Base-by-base conservation (phyloP, 139 green algal genomes). In the Tetratostichococcus sp. region DNA sequence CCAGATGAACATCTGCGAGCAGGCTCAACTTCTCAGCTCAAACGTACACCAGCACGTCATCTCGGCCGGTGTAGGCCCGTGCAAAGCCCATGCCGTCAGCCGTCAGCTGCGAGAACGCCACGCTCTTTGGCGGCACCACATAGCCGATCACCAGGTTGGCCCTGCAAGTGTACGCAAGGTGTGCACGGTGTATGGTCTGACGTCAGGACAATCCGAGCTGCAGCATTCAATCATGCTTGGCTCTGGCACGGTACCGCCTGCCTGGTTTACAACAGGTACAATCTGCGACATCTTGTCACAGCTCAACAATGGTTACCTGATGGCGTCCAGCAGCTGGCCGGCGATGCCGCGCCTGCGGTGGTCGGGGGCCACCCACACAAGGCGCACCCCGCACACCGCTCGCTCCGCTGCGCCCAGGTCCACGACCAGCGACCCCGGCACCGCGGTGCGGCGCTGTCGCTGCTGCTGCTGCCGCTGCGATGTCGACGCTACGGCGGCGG, bases 71-170 rank as follows among this genome's bases (percentile, higher is more conserved):
- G 50, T 82, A 86, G 0, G 35, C 33, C 25, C 43, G 28, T 30
- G 80, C 80, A 34, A 86, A 76, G 8, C 30, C 11, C 65, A 30
- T 32, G n/a, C 81, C 81, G 43, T 28, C 35, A 22, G 62, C 34
- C 65, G 77, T 86, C 21, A 72, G 82, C 68, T 83, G 65, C 58
- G 79, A 81, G 75, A 88, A 89, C 0, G 82, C 84, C 31, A 88
- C 69, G 62, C 82, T 68, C 23, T 71, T 33, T 0, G 74, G 71
- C 0, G 74, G 77, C 71, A 83, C 43, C 30, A 89, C 69, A 35
- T 83, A 85, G 30, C 83, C 83, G 4, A 43, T 23, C n/a, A 86
- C 68, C n/a, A 77, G 70, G 23, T 83, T 75, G 50, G 34, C 65
- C 58, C 84, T 78, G 71, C 59, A 73, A 35, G 33, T 73, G 25